Evolutionary conservation across 768 basidiomycete species (phyloP).

Genomic region (Roridomyces roridus): DNA sequence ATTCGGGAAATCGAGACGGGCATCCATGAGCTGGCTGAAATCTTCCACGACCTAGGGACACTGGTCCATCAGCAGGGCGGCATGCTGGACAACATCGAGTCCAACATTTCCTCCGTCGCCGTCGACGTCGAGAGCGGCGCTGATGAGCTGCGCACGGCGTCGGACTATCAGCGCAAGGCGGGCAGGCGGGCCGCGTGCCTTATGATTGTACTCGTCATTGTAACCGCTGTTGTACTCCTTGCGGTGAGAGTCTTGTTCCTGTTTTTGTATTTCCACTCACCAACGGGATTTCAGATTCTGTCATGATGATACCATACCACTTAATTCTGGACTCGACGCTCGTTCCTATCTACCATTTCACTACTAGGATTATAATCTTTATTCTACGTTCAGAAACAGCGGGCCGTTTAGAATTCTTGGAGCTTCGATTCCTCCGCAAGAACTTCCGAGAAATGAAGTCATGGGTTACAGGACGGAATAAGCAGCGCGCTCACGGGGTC

Average conservation of each 20-base stretch:
- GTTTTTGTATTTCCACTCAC: background rate
- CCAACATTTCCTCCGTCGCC: slow-evolving; percentile 87
- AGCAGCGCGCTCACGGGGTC: background rate
- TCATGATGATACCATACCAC: slow-evolving; percentile 38
- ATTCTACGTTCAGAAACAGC: no score
- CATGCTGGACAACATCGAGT: slow-evolving; percentile 98
- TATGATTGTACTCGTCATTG: slow-evolving; percentile 85
- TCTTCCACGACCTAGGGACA: slow-evolving; percentile 95
- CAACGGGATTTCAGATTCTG: slow-evolving; percentile 16
- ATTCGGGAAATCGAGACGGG: slow-evolving; percentile 97
- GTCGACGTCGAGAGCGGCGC: slow-evolving; percentile 83
- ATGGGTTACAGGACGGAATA: no score
- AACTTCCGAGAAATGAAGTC: background rate
- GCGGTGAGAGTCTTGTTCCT: slow-evolving; percentile 59
- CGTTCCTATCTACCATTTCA: no score
- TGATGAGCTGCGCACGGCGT: slow-evolving; percentile 86
- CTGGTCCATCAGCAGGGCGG: slow-evolving; percentile 93
- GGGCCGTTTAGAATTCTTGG: no score
- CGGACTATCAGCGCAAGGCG: slow-evolving; percentile 93
- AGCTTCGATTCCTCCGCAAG: no score
- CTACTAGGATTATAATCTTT: no score
- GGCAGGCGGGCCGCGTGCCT: slow-evolving; percentile 90
- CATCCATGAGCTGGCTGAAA: slow-evolving; percentile 94
- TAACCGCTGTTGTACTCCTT: slow-evolving; percentile 86
- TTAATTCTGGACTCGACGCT: background rate